phyloP scores from a whole-genome alignment of 768 basidiomycete species.

The Antrodiella citrinella region DNA sequence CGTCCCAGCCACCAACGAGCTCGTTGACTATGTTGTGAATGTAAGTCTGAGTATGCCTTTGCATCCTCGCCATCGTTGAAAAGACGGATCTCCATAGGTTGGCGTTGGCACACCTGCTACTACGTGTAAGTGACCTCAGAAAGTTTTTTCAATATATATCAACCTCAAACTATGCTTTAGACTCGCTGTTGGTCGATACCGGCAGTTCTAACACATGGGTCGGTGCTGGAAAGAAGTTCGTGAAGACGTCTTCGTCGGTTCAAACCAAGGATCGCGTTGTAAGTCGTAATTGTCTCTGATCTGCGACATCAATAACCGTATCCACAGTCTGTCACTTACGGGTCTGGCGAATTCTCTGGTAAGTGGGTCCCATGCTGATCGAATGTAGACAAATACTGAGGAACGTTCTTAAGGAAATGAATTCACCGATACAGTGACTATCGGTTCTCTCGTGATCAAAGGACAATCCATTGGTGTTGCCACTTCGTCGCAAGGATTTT shows the following conservation, averaged over 20 bases:
- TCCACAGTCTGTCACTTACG: constrained; percentile 45
- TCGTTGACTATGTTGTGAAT: constrained; percentile 29
- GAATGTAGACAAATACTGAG: neutral
- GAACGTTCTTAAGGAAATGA: constrained; percentile 16
- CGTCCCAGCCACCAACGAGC: constrained; percentile 35
- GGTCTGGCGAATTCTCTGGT: constrained; percentile 57
- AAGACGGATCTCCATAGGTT: constrained; percentile 14
- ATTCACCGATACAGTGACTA: constrained; percentile 43
- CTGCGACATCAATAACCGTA: too few species aligned
- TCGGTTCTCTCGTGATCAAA: constrained; percentile 41
- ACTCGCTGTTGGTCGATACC: constrained; percentile 51
- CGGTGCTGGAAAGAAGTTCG: constrained; percentile 41
- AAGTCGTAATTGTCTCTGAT: constrained; percentile 15
- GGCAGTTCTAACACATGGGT: constrained; percentile 71
- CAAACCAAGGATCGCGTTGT: constrained; percentile 42
- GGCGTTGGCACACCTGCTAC: constrained; percentile 19
- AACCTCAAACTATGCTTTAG: constrained; percentile 23
- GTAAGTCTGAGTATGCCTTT: too few species aligned
- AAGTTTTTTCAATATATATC: neutral
- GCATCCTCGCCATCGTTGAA: too few species aligned
- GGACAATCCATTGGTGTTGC: constrained; percentile 63
- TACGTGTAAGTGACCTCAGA: constrained; percentile 11
- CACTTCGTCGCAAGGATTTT: constrained; percentile 29
- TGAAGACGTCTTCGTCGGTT: constrained; percentile 39
- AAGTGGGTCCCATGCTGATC: neutral